These are phyloP conservation scores for Juglanconis juglandina DNA, from an alignment of 2,329 filamentous ascomycete species.

Conservation along the genomic window DNA sequence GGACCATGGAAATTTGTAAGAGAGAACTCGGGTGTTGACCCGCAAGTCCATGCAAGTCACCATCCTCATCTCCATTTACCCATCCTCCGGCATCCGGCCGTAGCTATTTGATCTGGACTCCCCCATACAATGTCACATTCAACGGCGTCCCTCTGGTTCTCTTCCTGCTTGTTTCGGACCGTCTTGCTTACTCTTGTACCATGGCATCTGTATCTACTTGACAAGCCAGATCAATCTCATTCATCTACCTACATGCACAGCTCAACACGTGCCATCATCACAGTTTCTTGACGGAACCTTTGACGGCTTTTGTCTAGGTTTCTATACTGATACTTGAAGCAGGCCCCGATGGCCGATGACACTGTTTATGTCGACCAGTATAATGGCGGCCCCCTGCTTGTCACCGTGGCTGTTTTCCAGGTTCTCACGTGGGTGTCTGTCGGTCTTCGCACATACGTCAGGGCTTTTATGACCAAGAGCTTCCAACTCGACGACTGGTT, in stretches of 20 bases:
- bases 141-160: not conserved
- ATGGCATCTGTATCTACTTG: not conserved
- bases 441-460: conserved; percentile 41
- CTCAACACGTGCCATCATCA: not conserved
- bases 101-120: not conserved
- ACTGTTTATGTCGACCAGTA: conserved; percentile 34
- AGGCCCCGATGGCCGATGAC: conserved; percentile 28
- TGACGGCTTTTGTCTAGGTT: not conserved
- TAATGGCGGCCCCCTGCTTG: conserved; percentile 37
- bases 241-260: not conserved
- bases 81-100: not conserved
- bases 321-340: conserved; percentile 2
- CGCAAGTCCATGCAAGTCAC: not conserved
- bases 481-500: conserved; percentile 53
- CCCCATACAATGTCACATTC: not conserved
- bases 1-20: too few species aligned
- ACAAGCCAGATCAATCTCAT: not conserved
- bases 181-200: not conserved
- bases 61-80: not conserved
- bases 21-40: not conserved
- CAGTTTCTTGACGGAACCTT: not conserved
- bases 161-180: not conserved
- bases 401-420: conserved; percentile 35
- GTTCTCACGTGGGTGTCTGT: conserved; percentile 41
- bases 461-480: conserved; percentile 39